Percentiles rank a stretch among this genome's conserved stretches.
Evolutionary conservation across 805 yeast genomes (phyloP).

Genomic region (Candida germanica): DNA sequence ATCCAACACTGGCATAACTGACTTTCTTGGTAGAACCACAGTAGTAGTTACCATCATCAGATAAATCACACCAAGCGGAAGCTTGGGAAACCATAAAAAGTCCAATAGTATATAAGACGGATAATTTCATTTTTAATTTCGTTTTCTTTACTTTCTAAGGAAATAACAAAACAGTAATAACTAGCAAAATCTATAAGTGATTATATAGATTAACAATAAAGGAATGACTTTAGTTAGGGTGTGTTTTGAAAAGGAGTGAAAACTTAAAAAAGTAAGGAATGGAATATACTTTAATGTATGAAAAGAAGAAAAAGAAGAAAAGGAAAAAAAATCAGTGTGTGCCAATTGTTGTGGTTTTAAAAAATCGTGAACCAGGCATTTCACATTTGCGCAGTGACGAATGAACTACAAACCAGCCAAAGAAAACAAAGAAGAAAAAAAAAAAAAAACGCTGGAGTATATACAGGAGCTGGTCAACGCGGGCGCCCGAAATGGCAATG

Average conservation of each 20-base stretch:
- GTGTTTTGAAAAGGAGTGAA: neutral
- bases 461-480: too few relatives aligned
- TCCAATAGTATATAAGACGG: conserved; percentile 11
- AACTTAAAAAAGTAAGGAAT: conserved; percentile 5
- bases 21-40: conserved; percentile 70
- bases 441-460: neutral
- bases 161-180: neutral
- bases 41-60: conserved; percentile 68
- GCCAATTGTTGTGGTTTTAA: conserved; percentile 11
- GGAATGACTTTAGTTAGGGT: conserved; percentile 13
- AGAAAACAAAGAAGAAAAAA: conserved; percentile 5
- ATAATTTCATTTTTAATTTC: conserved; percentile 11
- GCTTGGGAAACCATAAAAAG: conserved; percentile 10
- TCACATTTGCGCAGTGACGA: conserved; percentile 2
- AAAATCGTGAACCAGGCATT: conserved; percentile 4
- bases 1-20: conserved; percentile 71
- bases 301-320: neutral
- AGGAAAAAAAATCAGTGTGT: conserved; percentile 1
- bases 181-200: too few relatives aligned
- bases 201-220: too few relatives aligned
- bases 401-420: conserved; percentile 1
- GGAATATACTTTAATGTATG: conserved; percentile 1
- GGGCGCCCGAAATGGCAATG: conserved; percentile 6
- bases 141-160: neutral
- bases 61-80: conserved; percentile 8